phyloP scores from a whole-genome alignment of 106 monocot genomes.

The Hemerocallis citrina region DNA sequence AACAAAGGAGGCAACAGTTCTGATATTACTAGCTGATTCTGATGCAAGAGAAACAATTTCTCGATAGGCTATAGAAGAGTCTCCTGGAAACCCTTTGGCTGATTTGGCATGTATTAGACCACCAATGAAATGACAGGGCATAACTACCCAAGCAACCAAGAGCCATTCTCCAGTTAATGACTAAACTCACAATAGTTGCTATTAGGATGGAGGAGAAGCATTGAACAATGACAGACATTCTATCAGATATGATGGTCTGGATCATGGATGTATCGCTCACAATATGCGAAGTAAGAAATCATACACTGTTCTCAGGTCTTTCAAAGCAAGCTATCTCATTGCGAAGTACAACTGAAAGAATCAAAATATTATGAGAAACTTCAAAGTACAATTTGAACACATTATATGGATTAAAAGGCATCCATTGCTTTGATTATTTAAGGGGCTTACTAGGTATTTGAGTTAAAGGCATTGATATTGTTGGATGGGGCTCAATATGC shows the following conservation, averaged over 20 bases:
- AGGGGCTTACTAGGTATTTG: no score
- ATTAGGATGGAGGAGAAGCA: constrained; percentile 43
- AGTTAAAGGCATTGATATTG: no score
- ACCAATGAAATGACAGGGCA: constrained; percentile 49
- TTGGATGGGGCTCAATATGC: not conserved
- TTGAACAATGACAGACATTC: constrained; percentile 45
- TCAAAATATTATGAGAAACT: not conserved
- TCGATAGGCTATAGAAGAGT: constrained; percentile 17
- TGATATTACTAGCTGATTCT: constrained; percentile 39
- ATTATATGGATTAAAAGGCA: not conserved
- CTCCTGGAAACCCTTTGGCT: constrained; percentile 36
- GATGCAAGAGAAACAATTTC: constrained; percentile 28
- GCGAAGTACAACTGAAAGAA: constrained; percentile 24
- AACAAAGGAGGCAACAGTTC: constrained; percentile 42
- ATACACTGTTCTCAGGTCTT: constrained; percentile 31
- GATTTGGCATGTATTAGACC: constrained; percentile 45
- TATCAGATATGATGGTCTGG: constrained; percentile 41
- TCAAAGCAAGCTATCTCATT: constrained; percentile 51
- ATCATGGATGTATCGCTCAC: constrained; percentile 34
- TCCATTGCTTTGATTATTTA: no score
- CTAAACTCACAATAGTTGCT: constrained; percentile 37
- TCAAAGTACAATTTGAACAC: not conserved
- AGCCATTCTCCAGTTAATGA: constrained; percentile 38
- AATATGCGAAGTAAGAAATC: constrained; percentile 25
- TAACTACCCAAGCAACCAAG: constrained; percentile 45